These are phyloP conservation scores for Penicilliopsis zonata DNA, from an alignment of 495 filamentous ascomycete species.

Conservation along the genomic window DNA sequence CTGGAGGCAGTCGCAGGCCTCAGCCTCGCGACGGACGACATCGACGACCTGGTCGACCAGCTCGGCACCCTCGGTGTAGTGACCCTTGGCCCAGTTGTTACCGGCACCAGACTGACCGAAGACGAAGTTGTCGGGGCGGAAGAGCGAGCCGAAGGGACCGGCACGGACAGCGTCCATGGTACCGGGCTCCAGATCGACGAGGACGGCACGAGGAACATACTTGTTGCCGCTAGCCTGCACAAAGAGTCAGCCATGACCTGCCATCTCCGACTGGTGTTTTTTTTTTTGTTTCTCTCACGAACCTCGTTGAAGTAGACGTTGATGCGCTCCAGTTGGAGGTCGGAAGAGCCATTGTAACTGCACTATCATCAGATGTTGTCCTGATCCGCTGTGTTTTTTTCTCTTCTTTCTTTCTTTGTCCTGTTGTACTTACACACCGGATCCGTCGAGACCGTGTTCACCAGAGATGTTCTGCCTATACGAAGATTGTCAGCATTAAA, in stretches of 20 bases:
- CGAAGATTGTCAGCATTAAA: slow-evolving; percentile 18
- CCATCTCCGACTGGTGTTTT: background rate
- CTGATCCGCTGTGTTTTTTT: background rate
- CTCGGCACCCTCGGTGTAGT: slow-evolving; percentile 99
- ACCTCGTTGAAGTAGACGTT: slow-evolving; percentile 99
- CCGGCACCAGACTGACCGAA: slow-evolving; percentile 99
- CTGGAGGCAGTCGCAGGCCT: slow-evolving; percentile 98
- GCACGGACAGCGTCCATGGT: slow-evolving; percentile 99
- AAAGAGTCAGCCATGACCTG: slow-evolving; percentile 7
- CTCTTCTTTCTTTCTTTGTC: background rate
- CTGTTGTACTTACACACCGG: slow-evolving; percentile 61
- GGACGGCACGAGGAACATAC: slow-evolving; percentile 97
- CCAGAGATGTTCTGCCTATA: slow-evolving; percentile 89
- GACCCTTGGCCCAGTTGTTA: slow-evolving; percentile 99
- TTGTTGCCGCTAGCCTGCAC: slow-evolving; percentile 84
- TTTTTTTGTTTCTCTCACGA: slow-evolving; percentile 17
- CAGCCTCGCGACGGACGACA: slow-evolving; percentile 97
- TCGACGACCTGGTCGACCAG: slow-evolving; percentile 97
- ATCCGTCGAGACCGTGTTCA: slow-evolving; percentile 97
- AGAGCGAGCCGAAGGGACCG: slow-evolving; percentile 97
- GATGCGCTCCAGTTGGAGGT: slow-evolving; percentile 99
- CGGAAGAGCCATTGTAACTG: slow-evolving; percentile 94
- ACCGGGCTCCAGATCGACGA: slow-evolving; percentile 94
- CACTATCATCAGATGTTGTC: slow-evolving; percentile 19
- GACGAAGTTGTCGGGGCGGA: slow-evolving; percentile 99